Evolutionary conservation across 73 alveolate genomes (phyloP), one percentile per base, ranked within the genome.

Genomic region (Paramecium biaurelia): DNA sequence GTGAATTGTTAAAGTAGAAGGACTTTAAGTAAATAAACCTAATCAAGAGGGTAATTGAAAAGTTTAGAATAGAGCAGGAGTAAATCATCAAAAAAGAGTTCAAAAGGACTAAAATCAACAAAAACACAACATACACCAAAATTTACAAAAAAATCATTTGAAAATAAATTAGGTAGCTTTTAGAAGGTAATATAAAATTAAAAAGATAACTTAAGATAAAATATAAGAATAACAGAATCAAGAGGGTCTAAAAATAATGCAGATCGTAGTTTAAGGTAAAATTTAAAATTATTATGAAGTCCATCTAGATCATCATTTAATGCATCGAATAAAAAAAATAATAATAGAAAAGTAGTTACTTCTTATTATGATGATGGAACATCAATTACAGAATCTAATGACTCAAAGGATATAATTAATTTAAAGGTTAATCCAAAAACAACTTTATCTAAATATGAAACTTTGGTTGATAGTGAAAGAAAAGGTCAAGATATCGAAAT

Each of bases 101-200:
- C 24, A 32, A 32, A 30, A 30, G 84, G 23, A 12, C 0, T 12
- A 0, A 63, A 26, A 10, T 26, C 49, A 63, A 26, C 21, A 30
- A 26, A 43, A 24, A 79, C 76, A 30, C 28, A 79, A 45, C 3
- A 79, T 3, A 79, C 90, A 15, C 89, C 89, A 35, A 1, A 45
- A 76, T 76, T 76, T n/a, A 18, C 35, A 42, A 79, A 79, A 79
- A 43, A 79, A 10, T 5, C 35, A 7, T 43, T 43, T 23, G 45
- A 79, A 26, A 79, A 41, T 24, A 79, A 79, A 42, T 47, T 79
- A 79, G 76, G 76, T 23, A 43, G 57, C 14, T 79, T 79, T 45
- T 32, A 70, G 7, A 79, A 79, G 9, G 43, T 18, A 5, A n/a
- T 53, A 11, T 2, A 53, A 53, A 5, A 79, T 3, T 53, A 53